phyloP scores from a whole-genome alignment of 139 green algal genomes.

The Coccomyxa sp. region DNA sequence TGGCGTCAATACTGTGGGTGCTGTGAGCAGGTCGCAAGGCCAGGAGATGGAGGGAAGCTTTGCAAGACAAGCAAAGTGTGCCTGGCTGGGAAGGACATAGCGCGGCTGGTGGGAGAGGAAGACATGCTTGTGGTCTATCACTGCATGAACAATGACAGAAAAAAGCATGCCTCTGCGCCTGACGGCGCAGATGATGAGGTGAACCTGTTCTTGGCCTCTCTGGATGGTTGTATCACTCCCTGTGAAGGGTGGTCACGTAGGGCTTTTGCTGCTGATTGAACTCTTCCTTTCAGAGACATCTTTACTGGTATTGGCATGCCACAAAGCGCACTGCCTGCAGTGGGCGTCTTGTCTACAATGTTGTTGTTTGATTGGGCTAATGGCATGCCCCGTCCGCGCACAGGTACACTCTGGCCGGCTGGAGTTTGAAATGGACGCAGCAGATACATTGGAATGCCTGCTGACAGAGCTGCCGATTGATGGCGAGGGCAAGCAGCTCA shows the following conservation, averaged over 20 bases:
- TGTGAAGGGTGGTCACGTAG: no score
- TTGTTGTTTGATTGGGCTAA: no score
- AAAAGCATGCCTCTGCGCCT: conserved; percentile 6
- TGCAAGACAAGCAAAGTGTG: background rate
- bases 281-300: no score
- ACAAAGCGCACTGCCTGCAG: no score
- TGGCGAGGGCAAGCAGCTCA: background rate
- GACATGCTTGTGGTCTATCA: conserved; percentile 32
- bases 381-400: no score
- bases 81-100: conserved; percentile 15
- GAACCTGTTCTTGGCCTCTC: background rate
- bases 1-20: no score
- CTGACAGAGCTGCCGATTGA: background rate
- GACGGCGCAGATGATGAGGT: background rate
- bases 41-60: background rate
- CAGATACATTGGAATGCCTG: background rate
- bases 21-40: background rate
- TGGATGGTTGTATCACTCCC: no score
- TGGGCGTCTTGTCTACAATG: no score
- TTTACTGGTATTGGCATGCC: no score
- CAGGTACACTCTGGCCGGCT: conserved; percentile 8
- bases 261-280: no score
- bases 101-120: conserved; percentile 26
- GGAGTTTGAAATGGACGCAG: conserved; percentile 13
- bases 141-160: conserved; percentile 28